Base-by-base conservation (phyloP, 106 monocot genomes). In the Iris macrosiphon region DNA sequence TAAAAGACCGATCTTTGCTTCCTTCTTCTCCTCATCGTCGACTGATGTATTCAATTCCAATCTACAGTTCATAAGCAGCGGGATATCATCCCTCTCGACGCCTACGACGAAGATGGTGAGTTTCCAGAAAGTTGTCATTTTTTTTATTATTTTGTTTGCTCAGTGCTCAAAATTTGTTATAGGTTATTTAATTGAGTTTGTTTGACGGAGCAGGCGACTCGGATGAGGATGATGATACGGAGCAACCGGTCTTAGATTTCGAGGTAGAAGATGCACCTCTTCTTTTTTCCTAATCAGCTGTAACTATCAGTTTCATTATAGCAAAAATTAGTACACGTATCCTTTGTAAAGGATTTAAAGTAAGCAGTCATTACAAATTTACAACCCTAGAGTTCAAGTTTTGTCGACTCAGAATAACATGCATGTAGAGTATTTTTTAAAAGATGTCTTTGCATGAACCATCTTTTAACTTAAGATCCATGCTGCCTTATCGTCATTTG, bases 11-110 rank as follows among this genome's bases (percentile, higher is more conserved):
- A n/a, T n/a, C n/a, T n/a, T n/a, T n/a, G n/a, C n/a, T n/a, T n/a
- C n/a, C n/a, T n/a, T n/a, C n/a, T n/a, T n/a, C n/a, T n/a, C n/a
- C n/a, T n/a, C n/a, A n/a, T n/a, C n/a, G n/a, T n/a, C n/a, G n/a
- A n/a, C n/a, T n/a, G n/a, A n/a, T 15, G 22, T 1, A 26, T 45
- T 25, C 45, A 22, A 40, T 38, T 29, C 24, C 3, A 38, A 13
- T 24, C 40, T 57, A 54, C 67, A 93, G 93, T 88, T 62, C 88
- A 93, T 66, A 93, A 88, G 62, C 93, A 93, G 39, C 69, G 80
- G 7, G 93, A 88, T 42, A 55, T 93, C 62, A 64, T 93, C 68
- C 93, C 80, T 31, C 73, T 93, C 14, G 67, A 84, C 45, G 43
- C 34, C 23, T 51, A 67, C n/a, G 44, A 43, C 12, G 79, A 64